Percentiles rank a stretch among this genome's conserved stretches.
Conservation (phyloP, 1,284 basidiomycete genomes). For the Phaffia rhodozyma region DNA sequence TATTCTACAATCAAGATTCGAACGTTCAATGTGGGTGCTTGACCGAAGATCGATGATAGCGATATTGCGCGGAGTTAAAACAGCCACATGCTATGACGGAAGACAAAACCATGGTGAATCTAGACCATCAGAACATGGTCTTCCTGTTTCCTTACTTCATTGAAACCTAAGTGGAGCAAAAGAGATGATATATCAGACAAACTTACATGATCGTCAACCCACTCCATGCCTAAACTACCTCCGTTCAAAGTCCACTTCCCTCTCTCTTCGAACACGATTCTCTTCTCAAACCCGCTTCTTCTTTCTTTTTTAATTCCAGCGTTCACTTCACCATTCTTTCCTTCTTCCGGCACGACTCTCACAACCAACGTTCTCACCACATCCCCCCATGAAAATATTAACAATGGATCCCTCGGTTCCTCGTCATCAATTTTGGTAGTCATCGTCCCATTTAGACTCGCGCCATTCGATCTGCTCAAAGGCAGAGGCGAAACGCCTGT, state of each 20-base stretch:
- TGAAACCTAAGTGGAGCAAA: background rate
- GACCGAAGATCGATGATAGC: conserved; percentile 57
- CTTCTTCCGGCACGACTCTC: conserved; percentile 24
- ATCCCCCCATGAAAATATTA: conserved; percentile 74
- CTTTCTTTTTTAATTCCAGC: conserved; percentile 11
- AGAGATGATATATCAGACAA: background rate
- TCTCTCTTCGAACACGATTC: conserved; percentile 47
- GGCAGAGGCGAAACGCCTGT: background rate
- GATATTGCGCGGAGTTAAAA: conserved; percentile 47
- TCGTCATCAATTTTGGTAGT: background rate
- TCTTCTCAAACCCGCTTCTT: conserved; percentile 26
- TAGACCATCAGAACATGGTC: conserved; percentile 36
- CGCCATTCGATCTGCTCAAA: background rate
- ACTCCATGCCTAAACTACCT: conserved; percentile 54
- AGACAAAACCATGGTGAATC: conserved; percentile 29
- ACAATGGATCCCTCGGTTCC: conserved; percentile 42
- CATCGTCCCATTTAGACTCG: background rate
- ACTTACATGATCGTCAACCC: conserved; percentile 64
- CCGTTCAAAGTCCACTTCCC: conserved; percentile 47
- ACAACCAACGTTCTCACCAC: conserved; percentile 53
- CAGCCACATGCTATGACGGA: conserved; percentile 33
- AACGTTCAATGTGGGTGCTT: conserved; percentile 30
- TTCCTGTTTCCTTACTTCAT: background rate
- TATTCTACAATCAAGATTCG: conserved; percentile 28
- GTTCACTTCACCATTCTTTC: background rate